These are phyloP conservation scores for Gracilaria domingensis DNA, from an alignment of 23 red algal genomes.

Conservation along the genomic window DNA sequence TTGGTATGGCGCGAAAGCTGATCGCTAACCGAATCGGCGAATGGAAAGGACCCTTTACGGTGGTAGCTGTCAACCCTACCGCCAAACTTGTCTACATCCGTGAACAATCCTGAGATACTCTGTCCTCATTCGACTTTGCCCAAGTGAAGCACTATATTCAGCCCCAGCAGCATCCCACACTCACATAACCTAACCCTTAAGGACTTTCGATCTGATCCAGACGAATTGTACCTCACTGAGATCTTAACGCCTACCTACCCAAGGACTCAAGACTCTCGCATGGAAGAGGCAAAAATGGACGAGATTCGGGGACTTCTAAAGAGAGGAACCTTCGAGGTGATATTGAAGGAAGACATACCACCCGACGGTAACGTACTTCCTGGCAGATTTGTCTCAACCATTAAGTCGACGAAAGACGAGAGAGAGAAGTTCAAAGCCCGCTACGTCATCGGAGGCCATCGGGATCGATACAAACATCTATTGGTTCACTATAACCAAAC, in stretches of 20 bases:
- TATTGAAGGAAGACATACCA: slow-evolving; percentile 38
- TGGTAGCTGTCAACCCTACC: background rate
- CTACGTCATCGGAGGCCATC: slow-evolving; percentile 62
- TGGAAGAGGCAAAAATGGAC: slow-evolving; percentile 8
- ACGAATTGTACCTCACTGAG: slow-evolving; percentile 4
- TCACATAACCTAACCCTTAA: no score
- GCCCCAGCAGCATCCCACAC: background rate
- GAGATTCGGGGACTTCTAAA: slow-evolving; percentile 27
- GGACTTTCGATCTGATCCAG: no score
- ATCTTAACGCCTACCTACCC: slow-evolving; percentile 11
- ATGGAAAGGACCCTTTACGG: slow-evolving; percentile 37
- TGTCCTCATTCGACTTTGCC: background rate
- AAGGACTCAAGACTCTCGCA: background rate
- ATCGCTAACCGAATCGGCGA: slow-evolving; percentile 23
- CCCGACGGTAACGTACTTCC: slow-evolving; percentile 41
- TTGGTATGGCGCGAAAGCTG: slow-evolving; percentile 28
- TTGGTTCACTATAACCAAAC: slow-evolving; percentile 5
- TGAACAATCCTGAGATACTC: background rate
- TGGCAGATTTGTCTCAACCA: slow-evolving; percentile 34
- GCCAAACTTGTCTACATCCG: slow-evolving; percentile 29
- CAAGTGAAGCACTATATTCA: slow-evolving; percentile 35
- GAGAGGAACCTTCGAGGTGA: slow-evolving; percentile 2
- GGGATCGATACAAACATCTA: slow-evolving; percentile 12
- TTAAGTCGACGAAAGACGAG: slow-evolving; percentile 32
- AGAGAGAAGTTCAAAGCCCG: slow-evolving; percentile 25